phyloP scores from a whole-genome alignment of 1,139 yeast species.

The Pichia cactophila region DNA sequence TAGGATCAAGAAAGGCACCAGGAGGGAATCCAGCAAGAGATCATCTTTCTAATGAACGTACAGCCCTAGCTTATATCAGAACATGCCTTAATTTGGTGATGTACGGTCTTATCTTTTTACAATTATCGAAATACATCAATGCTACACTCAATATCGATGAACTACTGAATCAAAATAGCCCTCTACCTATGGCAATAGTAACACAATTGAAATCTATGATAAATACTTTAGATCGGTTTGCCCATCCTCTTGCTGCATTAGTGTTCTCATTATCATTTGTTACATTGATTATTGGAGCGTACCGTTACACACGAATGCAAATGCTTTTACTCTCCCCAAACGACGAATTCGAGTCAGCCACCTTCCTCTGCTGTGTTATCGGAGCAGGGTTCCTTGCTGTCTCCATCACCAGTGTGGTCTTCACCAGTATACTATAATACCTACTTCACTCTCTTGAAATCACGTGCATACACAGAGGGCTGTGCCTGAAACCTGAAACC shows the following conservation, averaged over 20 bases:
- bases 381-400: slow-evolving; percentile 5
- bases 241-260: slow-evolving; percentile 1
- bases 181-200: neutral
- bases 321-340: neutral
- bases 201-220: neutral
- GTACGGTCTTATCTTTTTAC: slow-evolving; percentile 46
- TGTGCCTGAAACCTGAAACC: neutral
- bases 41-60: slow-evolving; percentile 65
- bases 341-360: slow-evolving; percentile 1
- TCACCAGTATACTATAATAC: neutral
- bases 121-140: slow-evolving; percentile 35
- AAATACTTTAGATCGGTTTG: neutral
- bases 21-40: slow-evolving; percentile 22
- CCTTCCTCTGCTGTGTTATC: neutral
- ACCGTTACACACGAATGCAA: slow-evolving; percentile 2
- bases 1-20: neutral
- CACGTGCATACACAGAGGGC: neutral
- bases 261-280: slow-evolving; percentile 3
- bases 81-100: slow-evolving; percentile 47
- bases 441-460: neutral
- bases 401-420: neutral
- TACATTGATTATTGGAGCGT: neutral
- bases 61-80: slow-evolving; percentile 69
- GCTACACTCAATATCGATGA: neutral
- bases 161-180: neutral